Conservation (phyloP, 495 filamentous ascomycete species). For the Hypoxylon lienhwacheense region DNA sequence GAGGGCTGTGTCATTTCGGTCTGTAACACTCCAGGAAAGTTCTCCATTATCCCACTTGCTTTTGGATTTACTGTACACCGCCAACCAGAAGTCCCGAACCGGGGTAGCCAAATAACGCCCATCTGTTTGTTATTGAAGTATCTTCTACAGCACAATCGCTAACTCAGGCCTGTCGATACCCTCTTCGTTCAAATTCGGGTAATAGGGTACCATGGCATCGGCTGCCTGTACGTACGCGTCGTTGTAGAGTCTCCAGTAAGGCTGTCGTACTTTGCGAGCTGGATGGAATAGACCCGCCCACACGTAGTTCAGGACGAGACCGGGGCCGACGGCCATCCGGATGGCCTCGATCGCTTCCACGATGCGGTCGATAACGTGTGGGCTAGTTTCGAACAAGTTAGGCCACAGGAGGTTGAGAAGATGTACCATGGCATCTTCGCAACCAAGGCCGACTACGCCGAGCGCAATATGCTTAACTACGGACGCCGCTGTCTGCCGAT, state of each 20-base stretch:
- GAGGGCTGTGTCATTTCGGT: neutral
- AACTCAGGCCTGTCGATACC: conserved; percentile 74
- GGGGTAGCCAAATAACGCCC: conserved; percentile 9
- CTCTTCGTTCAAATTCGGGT: conserved; percentile 79
- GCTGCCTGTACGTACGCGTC: conserved; percentile 93
- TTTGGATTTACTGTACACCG: conserved; percentile 22
- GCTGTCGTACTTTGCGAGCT: conserved; percentile 85
- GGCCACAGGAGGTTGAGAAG: conserved; percentile 94
- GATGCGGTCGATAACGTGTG: conserved; percentile 97
- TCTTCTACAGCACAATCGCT: conserved; percentile 73
- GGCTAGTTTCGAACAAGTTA: conserved; percentile 97
- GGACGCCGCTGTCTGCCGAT: conserved; percentile 92
- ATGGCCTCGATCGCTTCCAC: conserved; percentile 97
- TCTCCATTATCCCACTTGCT: conserved; percentile 3
- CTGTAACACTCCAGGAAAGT: neutral
- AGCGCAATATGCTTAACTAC: conserved; percentile 98
- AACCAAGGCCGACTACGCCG: conserved; percentile 94
- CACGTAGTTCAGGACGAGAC: conserved; percentile 92
- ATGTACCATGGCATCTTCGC: conserved; percentile 98
- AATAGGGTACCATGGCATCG: conserved; percentile 95
- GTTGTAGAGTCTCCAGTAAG: conserved; percentile 96
- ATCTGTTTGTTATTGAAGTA: conserved; percentile 10
- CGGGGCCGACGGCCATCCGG: conserved; percentile 88
- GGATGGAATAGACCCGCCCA: conserved; percentile 98
- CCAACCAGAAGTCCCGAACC: conserved; percentile 10